Evolutionary conservation across 164 flowering plant species (phyloP), one percentile per base, ranked within the genome.

Genomic region (Vitis cinerea): DNA sequence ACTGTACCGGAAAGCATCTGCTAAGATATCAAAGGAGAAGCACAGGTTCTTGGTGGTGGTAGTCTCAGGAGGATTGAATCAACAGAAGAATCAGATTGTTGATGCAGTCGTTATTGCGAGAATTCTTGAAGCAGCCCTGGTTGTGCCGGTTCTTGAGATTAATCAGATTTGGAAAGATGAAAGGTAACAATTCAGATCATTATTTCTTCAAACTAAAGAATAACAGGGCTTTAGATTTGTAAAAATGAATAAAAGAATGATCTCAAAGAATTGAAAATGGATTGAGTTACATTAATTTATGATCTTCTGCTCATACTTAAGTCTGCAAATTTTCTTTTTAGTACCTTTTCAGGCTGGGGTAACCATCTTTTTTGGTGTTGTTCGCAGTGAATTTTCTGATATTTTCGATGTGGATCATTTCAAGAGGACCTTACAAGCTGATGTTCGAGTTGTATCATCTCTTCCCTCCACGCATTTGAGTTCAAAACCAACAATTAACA

Each of bases 51-150:
- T 90, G 81, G 68, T 84, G 68, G 91, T 88, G 58, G 83, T 85
- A 49, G 91, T 75, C 48, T 75, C 87, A 1, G 93, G 93, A 3
- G 91, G 89, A 55, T 17, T 87, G 69, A 83, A 85, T 57, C 91
- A 87, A 75, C 87, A 83, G 85, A 80, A 83, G 64, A 82, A 83
- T 71, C 87, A 87, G 85, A 87, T 88, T 55, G 78, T 82, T n/a
- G 91, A 88, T 75, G 93, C 93, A 2, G 88, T 89, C 16, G 81
- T 89, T 15, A 70, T 89, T 9, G 89, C 91, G 0, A 76, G 91
- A 59, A 84, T 89, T 78, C 90, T 89, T 59, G 83, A 66, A 62
- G 88, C 87, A 1, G 82, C 88, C 1, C 53, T 89, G 75, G 84
- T 89, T 58, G 71, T 89, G 10, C 93, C 90, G 0, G 60, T 83